A percentile compares a stretch with the other conserved stretches of the same genome.
Conservation (phyloP, 192 early-diverging fungal species). For the Haplosporangium gracile region DNA sequence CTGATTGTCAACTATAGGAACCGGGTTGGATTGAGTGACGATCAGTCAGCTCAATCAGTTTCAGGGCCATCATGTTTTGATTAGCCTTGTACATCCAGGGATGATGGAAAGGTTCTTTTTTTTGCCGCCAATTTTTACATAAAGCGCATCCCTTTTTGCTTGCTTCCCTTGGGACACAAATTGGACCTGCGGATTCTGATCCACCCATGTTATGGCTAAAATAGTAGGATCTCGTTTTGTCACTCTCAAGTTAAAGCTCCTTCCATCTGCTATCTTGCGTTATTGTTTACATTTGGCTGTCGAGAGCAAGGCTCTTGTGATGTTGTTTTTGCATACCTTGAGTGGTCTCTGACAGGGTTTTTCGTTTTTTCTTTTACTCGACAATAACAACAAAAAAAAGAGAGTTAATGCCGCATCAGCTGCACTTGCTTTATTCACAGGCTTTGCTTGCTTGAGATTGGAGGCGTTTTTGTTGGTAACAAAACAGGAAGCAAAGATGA, state of each 20-base stretch:
- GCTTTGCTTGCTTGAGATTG: background rate
- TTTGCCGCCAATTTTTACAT: background rate
- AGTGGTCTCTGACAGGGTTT: background rate
- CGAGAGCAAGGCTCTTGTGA: background rate
- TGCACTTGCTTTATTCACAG: background rate
- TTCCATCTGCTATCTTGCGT: background rate
- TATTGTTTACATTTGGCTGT: background rate
- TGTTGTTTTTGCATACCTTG: background rate
- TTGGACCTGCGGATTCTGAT: background rate
- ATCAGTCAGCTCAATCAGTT: background rate
- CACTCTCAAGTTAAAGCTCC: too few relatives aligned
- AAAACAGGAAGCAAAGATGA: background rate
- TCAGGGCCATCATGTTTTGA: background rate
- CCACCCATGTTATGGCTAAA: background rate
- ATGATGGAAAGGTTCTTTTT: background rate
- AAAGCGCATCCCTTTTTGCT: background rate
- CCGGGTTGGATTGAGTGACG: too few relatives aligned
- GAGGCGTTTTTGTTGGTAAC: background rate
- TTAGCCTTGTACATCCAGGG: background rate
- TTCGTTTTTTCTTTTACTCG: background rate
- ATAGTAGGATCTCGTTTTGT: background rate
- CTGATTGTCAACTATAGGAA: background rate
- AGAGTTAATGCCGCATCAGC: constrained; percentile 8
- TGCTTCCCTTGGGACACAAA: background rate
- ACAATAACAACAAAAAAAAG: background rate